A percentile compares a stretch with the other conserved stretches of the same genome.
Evolutionary conservation across 345 rosid genomes (phyloP).

Genomic region (Kandelia obovata): DNA sequence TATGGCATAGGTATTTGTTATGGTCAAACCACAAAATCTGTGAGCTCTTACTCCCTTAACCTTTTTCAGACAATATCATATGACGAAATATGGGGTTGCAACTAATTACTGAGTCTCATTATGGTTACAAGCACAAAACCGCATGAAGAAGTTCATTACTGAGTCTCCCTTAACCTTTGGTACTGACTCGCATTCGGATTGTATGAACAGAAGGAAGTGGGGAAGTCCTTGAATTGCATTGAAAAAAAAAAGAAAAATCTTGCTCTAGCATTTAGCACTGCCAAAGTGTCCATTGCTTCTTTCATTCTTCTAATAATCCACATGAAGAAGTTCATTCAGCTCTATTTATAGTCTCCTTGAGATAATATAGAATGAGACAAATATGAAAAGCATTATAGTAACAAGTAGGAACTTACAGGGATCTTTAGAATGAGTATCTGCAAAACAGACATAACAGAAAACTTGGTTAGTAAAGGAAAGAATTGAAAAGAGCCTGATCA

Average conservation of each 20-base stretch:
- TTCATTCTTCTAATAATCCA: background rate
- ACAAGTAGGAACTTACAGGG: slow-evolving; percentile 56
- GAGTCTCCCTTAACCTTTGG: too few species aligned
- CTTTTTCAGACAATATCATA: too few species aligned
- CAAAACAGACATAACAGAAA: slow-evolving; percentile 34
- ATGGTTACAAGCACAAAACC: slow-evolving; percentile 8
- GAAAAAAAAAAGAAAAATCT: too few species aligned
- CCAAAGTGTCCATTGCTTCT: slow-evolving; percentile 3
- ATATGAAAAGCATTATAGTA: slow-evolving; percentile 13
- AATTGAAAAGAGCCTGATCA: background rate
- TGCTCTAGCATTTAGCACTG: slow-evolving; percentile 1
- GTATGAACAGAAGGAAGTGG: too few species aligned
- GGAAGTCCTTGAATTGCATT: too few species aligned
- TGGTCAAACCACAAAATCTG: too few species aligned
- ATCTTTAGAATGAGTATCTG: slow-evolving; percentile 75
- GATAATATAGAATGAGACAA: background rate
- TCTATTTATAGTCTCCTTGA: background rate
- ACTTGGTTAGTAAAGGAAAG: slow-evolving; percentile 3
- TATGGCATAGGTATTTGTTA: too few species aligned
- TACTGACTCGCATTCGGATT: too few species aligned
- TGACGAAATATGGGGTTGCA: too few species aligned
- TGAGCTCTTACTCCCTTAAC: too few species aligned
- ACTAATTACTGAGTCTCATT: too few species aligned
- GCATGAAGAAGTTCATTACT: too few species aligned
- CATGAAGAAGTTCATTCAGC: background rate